Base-by-base conservation (phyloP, 2,329 filamentous ascomycete genomes). In the Diaporthe vaccinii region DNA sequence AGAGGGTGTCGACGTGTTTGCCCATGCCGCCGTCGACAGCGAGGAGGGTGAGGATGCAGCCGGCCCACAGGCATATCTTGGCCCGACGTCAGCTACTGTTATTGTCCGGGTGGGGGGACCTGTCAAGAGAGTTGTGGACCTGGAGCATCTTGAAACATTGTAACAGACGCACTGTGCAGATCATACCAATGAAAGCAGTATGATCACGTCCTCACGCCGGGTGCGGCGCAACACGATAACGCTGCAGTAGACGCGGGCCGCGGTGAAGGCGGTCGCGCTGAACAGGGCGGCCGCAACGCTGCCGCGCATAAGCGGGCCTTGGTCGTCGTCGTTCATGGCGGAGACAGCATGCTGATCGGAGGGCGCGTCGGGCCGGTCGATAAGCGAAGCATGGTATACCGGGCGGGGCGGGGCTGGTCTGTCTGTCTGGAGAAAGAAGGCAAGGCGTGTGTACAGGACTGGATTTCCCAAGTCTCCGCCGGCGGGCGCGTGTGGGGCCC, bases 281-380 rank as follows among this genome's bases (percentile, higher is more conserved):
- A 68, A 20, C 22, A 68, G 65, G 20, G 65, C 65, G 22, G 65
- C 65, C 31, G 65, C 65, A 31, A 68, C 22, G 46, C 65, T 68
- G 65, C 65, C 65, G 31, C 28, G 34, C 31, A 68, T 68, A 4
- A 53, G 46, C 65, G 65, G 65, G 46, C 46, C 65, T n/a, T 68
- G 65, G 31, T 53, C 65, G 46, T 53, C n/a, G 22, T 53, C 34
- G 46, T 28, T 68, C 61, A 65, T 65, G 25, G 61, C 39, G 15
- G 15, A n/a, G 61, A 49, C 15, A n/a, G 41, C 41, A 49, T 68
- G 31, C 22, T 51, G 65, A 25, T 68, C 46, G 14, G 44, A 4
- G 20, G 28, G 65, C 65, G 46, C 65, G 46, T 68, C 46, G 65
- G 65, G 65, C 65, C 65, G 65, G 7, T 68, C 46, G 65, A 53